Percentiles rank a stretch among this genome's conserved stretches.
Evolutionary conservation across 2,329 filamentous ascomycete species (phyloP).

Genomic region (Coniella vitis): DNA sequence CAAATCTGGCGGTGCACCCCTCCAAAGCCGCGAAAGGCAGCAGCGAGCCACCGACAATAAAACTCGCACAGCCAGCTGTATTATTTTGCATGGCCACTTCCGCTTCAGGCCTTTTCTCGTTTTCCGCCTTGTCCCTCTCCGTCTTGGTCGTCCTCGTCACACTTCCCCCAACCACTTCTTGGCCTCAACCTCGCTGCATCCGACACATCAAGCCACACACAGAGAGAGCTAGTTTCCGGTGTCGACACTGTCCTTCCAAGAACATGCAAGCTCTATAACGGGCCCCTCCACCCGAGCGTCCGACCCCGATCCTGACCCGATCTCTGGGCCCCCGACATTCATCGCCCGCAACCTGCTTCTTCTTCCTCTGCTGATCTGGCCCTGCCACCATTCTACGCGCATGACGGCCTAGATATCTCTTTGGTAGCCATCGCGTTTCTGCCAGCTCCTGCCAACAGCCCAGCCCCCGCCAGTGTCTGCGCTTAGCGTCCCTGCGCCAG

Average conservation of each 20-base stretch:
- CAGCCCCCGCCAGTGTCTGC: too few relatives aligned
- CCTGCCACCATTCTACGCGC: too few relatives aligned
- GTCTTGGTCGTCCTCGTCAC: background rate
- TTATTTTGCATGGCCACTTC: background rate
- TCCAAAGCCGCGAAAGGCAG: background rate
- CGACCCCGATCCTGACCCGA: constrained; percentile 12
- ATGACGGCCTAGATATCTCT: too few relatives aligned
- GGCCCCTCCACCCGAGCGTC: constrained; percentile 11
- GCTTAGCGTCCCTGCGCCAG: too few relatives aligned
- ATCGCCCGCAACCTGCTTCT: background rate
- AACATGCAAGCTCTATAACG: constrained; percentile 16
- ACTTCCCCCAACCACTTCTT: background rate
- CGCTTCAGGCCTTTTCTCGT: constrained; percentile 2
- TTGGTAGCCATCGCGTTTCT: too few relatives aligned
- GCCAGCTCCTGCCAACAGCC: too few relatives aligned
- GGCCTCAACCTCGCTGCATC: background rate
- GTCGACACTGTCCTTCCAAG: background rate
- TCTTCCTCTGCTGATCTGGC: background rate
- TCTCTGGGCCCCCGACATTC: constrained; percentile 3
- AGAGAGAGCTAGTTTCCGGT: background rate
- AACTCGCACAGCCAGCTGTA: constrained; percentile 12
- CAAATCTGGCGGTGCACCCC: constrained; percentile 1
- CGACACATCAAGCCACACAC: background rate
- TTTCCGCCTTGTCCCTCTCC: background rate
- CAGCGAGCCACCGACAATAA: constrained; percentile 11